Evolutionary conservation across 1,284 basidiomycete genomes (phyloP).

Genomic region (Ustilago bromivora): DNA sequence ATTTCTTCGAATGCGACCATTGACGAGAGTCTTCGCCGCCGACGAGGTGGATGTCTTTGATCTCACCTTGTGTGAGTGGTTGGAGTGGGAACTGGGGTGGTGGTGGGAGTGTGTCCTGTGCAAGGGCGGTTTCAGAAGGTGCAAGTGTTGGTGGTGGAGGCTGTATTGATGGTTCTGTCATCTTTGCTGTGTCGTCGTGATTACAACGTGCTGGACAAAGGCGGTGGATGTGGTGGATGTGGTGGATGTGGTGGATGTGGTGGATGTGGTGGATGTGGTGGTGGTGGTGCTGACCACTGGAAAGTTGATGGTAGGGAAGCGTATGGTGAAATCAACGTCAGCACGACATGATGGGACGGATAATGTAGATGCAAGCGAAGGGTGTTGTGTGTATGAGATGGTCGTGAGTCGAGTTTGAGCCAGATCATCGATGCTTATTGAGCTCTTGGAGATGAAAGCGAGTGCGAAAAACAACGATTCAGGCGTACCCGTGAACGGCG

Average conservation of each 20-base stretch:
- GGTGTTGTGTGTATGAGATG: conserved; percentile 12
- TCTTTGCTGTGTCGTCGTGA: conserved; percentile 8
- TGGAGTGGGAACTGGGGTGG: conserved; percentile 13
- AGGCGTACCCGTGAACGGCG: too few species aligned
- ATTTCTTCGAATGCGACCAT: conserved; percentile 48
- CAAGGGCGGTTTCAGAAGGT: conserved; percentile 3
- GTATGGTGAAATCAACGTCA: conserved; percentile 1
- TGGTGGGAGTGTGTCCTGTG: conserved; percentile 12
- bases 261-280: background rate
- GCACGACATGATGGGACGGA: conserved; percentile 2
- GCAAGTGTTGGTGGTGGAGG: conserved; percentile 11
- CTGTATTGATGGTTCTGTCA: conserved; percentile 24
- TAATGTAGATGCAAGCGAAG: background rate
- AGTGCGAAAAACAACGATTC: too few species aligned
- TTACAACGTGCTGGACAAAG: background rate
- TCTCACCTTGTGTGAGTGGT: conserved; percentile 29
- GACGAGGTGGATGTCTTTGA: conserved; percentile 31
- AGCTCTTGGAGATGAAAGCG: too few species aligned
- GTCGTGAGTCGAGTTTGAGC: background rate
- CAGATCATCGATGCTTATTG: too few species aligned
- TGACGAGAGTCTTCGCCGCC: conserved; percentile 41
- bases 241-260: background rate
- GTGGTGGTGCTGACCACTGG: background rate
- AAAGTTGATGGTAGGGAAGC: background rate
- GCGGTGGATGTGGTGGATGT: background rate